phyloP scores from a whole-genome alignment of 1,139 yeast species.

The Geotrichum klebahnii region DNA sequence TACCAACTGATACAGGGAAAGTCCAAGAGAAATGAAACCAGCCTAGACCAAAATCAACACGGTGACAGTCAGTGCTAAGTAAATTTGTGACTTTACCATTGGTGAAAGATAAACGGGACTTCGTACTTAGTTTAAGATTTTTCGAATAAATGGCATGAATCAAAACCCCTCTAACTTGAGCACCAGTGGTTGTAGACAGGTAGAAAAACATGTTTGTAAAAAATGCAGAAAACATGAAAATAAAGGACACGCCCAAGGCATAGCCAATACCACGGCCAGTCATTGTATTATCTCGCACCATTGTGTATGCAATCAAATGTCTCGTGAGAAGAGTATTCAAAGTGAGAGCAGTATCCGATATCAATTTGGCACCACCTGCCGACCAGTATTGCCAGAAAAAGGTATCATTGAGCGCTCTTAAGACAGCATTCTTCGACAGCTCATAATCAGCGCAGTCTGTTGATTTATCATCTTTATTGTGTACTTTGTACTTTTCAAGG shows the following conservation, averaged over 20 bases:
- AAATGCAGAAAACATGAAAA: conserved; percentile 50
- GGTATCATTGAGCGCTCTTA: conserved; percentile 52
- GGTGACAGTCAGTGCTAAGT: conserved; percentile 73
- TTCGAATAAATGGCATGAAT: conserved; percentile 65
- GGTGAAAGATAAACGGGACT: conserved; percentile 57
- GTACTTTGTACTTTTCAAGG: conserved; percentile 39
- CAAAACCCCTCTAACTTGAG: conserved; percentile 62
- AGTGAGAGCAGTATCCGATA: conserved; percentile 53
- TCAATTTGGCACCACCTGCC: conserved; percentile 44
- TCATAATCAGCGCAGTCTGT: conserved; percentile 30
- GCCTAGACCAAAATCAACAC: conserved; percentile 71
- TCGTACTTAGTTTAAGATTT: conserved; percentile 57
- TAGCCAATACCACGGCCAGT: conserved; percentile 58
- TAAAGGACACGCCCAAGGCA: conserved; percentile 51
- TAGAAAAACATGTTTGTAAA: conserved; percentile 61
- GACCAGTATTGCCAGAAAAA: conserved; percentile 50
- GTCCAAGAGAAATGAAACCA: conserved; percentile 64
- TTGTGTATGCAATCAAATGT: conserved; percentile 50
- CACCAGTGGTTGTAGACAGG: conserved; percentile 60
- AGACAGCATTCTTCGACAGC: conserved; percentile 37
- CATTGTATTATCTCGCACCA: conserved; percentile 25
- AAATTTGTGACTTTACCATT: conserved; percentile 67
- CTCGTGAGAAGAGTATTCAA: conserved; percentile 50
- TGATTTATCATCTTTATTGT: conserved; percentile 30
- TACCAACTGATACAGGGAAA: conserved; percentile 39